Percentiles rank a stretch among this genome's conserved stretches.
Evolutionary conservation across 208 protist species (phyloP).

Genomic region (Crithidia expoeki): DNA sequence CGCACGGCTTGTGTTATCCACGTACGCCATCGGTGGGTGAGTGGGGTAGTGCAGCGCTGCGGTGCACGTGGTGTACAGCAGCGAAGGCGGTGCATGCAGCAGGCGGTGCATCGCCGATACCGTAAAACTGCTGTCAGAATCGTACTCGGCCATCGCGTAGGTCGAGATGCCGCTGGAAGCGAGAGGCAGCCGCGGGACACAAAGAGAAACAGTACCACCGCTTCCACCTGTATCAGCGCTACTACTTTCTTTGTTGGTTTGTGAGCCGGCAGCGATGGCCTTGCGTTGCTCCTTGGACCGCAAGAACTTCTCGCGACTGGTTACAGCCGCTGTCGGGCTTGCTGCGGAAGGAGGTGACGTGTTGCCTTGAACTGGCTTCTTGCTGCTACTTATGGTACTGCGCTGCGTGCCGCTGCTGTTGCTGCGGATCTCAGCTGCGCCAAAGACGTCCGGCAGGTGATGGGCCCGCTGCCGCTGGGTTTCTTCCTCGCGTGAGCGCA

Average conservation of each 20-base stretch:
- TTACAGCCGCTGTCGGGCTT: slow-evolving; percentile 10
- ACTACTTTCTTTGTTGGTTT: neutral
- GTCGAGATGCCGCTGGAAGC: slow-evolving; percentile 68
- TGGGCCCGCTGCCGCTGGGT: slow-evolving; percentile 10
- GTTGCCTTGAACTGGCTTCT: neutral
- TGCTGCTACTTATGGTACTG: neutral
- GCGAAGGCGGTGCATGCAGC: slow-evolving; percentile 61
- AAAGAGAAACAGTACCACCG: neutral
- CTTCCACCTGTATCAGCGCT: neutral
- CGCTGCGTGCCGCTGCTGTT: slow-evolving; percentile 18
- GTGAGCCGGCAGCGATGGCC: slow-evolving; percentile 33
- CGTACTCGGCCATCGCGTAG: slow-evolving; percentile 54
- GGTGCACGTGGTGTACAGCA: slow-evolving; percentile 72
- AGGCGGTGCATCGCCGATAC: slow-evolving; percentile 84
- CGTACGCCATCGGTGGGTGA: slow-evolving; percentile 69
- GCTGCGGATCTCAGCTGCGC: neutral
- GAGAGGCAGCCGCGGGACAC: slow-evolving; percentile 37
- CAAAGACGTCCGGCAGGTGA: neutral
- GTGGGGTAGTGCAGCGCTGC: slow-evolving; percentile 53
- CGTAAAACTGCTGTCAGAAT: slow-evolving; percentile 71
- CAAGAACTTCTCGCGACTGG: slow-evolving; percentile 68
- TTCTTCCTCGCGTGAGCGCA: slow-evolving; percentile 21
- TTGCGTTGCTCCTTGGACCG: slow-evolving; percentile 66
- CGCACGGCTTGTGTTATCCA: slow-evolving; percentile 19
- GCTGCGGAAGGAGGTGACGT: neutral